Percentiles rank a stretch among this genome's conserved stretches.
Conservation (phyloP, 192 early-diverging fungal species). For the Diversispora eburnea region DNA sequence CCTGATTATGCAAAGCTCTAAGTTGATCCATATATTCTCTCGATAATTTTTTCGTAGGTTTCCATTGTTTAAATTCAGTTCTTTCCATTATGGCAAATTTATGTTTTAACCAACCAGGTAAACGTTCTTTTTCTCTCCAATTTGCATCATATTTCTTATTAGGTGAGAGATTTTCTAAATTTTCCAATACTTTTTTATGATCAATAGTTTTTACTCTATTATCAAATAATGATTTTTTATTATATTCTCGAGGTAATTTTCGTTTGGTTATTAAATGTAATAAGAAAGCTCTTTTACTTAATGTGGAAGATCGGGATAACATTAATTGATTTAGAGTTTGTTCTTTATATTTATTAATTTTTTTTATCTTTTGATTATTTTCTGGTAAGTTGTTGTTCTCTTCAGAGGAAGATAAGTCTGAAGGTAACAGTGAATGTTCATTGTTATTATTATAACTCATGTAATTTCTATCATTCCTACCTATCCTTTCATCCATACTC, state of each 20-base stretch:
- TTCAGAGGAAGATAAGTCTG: too few relatives aligned
- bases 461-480: too few relatives aligned
- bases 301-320: not conserved
- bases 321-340: not conserved
- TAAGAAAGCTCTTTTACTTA: conserved; percentile 1
- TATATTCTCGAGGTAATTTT: not conserved
- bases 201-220: not conserved
- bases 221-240: not conserved
- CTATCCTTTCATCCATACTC: too few relatives aligned
- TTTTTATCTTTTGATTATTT: not conserved
- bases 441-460: too few relatives aligned
- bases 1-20: not conserved
- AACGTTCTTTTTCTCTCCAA: not conserved
- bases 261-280: not conserved
- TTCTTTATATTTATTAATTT: not conserved
- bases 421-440: too few relatives aligned
- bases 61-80: conserved; percentile 11
- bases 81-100: conserved; percentile 8
- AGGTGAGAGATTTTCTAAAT: not conserved
- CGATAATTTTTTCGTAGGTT: conserved; percentile 4
- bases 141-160: not conserved
- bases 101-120: conserved; percentile 24
- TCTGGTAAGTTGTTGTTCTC: too few relatives aligned
- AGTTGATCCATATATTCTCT: conserved; percentile 11
- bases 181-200: not conserved